Conservation (phyloP, 1,139 yeast genomes). For the Geotrichum carabidarum region DNA sequence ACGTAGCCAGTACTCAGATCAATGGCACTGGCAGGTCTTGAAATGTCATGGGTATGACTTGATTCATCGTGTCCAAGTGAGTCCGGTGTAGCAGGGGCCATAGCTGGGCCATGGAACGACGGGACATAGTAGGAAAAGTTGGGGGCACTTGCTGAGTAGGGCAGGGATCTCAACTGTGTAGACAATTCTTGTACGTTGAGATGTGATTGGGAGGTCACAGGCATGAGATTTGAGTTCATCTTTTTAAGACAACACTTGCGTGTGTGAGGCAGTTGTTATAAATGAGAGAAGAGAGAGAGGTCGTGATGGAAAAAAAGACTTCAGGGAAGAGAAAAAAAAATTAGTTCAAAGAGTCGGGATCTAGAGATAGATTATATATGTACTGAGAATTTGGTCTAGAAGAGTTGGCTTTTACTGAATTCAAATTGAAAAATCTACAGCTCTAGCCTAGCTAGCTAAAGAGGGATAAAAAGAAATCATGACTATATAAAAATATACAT, state of each 20-base stretch:
- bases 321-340: not conserved
- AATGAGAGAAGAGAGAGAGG: no score
- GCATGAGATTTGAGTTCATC: not conserved
- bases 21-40: not conserved
- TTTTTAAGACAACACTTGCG: no score
- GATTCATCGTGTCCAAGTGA: not conserved
- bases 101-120: not conserved
- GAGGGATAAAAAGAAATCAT: no score
- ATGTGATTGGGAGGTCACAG: not conserved
- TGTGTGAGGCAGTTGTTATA: no score
- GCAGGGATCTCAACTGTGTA: not conserved
- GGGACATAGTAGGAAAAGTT: not conserved
- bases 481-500: no score
- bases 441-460: no score
- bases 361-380: no score
- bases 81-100: not conserved
- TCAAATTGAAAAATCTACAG: no score
- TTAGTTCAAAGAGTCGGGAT: no score
- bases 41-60: not conserved
- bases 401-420: no score
- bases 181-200: slow-evolving; percentile 1
- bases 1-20: not conserved
- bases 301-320: no score
- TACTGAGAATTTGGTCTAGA: no score
- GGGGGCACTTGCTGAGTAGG: not conserved